Percentiles rank a stretch among this genome's conserved stretches.
Evolutionary conservation across 2,329 filamentous ascomycete genomes (phyloP).

Genomic region (Harringtonia aguacate): DNA sequence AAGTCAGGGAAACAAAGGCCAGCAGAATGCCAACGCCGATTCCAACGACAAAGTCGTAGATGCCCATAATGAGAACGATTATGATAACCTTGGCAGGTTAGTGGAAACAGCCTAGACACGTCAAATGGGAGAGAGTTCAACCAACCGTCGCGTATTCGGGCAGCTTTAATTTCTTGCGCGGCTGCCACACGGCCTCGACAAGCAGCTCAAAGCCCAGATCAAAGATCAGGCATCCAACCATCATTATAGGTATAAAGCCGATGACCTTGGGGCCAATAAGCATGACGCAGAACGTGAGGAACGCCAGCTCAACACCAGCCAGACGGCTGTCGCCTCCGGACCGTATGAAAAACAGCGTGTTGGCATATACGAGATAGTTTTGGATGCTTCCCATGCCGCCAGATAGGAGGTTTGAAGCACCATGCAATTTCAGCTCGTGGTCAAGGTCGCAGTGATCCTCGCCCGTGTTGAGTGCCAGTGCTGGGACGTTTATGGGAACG

Average conservation of each 20-base stretch:
- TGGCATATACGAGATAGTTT: conserved; percentile 96
- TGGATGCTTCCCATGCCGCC: conserved; percentile 81
- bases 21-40: conserved; percentile 87
- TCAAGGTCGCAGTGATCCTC: conserved; percentile 91
- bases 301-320: conserved; percentile 75
- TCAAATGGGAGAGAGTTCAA: conserved; percentile 2
- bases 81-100: conserved; percentile 48
- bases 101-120: conserved; percentile 13
- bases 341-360: conserved; percentile 92
- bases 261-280: conserved; percentile 78
- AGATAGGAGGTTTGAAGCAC: conserved; percentile 84
- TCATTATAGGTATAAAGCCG: conserved; percentile 91
- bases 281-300: conserved; percentile 71
- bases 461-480: conserved; percentile 77
- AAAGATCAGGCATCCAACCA: conserved; percentile 92
- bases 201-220: conserved; percentile 88
- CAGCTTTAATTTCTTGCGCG: conserved; percentile 75
- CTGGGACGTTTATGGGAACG: conserved; percentile 95
- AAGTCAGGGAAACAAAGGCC: conserved; percentile 81
- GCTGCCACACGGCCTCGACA: conserved; percentile 77
- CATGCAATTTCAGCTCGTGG: conserved; percentile 83
- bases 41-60: conserved; percentile 91
- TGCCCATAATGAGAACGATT: conserved; percentile 92
- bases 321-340: conserved; percentile 81
- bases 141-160: conserved; percentile 80